Base-by-base conservation (phyloP, 192 early-diverging fungal genomes). In the Entomortierella lignicola region DNA sequence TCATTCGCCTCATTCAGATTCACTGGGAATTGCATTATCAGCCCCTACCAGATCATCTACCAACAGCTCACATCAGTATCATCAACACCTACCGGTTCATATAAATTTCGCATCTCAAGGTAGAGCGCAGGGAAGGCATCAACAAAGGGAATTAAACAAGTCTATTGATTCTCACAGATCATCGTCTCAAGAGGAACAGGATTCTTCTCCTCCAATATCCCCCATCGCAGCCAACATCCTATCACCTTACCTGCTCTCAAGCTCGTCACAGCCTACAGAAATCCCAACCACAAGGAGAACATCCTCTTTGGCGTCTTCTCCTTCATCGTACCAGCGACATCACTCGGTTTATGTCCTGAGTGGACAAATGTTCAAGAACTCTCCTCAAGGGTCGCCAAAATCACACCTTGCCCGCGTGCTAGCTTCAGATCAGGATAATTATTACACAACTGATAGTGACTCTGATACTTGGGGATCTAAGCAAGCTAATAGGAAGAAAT, bases 291-390 rank as follows among this genome's bases (percentile, higher is more conserved):
- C 55, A 15, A 79, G 75, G 11, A 65, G 68, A 41, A 66, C 75
- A 21, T 79, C 75, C 0, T 79, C 75, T 5, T 8, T 79, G n/a
- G 75, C 75, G 8, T 79, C 75, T 2, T 79, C 75, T 15, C 75
- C 75, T 8, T 79, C 75, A 1, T 79, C 75, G 8, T 79, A 79
- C 27, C 75, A 79, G 51, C 43, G 75, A 18, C 75, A 79, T 50
- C 75, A 79, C 21, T 79, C 75, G 7, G 62, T 79, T 0, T 79
- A 79, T 34, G 75, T 79, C 15, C 30, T 79, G 12, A 79, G 75
- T 26, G 75, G 75, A 10, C 75, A 79, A 37, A 79, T 79, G 75
- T 79, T 79, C 62, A 79, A 70, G 57, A 65, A 61, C 27, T 79
- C 75, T 1, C 75, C 75, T 2, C 75, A 79, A 23, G 67, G 63